Percentiles rank a stretch among this genome's conserved stretches.
Conservation (phyloP, 345 rosid genomes). For the Salix dunnii region DNA sequence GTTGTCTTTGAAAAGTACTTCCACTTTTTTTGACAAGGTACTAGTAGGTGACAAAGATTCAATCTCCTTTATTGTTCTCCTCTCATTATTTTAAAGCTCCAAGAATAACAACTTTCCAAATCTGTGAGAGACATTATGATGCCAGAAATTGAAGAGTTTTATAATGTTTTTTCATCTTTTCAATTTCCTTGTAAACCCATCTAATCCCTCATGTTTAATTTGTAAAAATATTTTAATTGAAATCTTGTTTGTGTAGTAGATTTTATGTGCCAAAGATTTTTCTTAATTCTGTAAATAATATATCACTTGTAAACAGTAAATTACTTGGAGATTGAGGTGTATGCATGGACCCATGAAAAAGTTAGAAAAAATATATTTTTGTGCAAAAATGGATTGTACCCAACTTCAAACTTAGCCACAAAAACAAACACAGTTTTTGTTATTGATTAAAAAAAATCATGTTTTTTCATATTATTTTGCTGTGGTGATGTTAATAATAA, state of each 20-base stretch:
- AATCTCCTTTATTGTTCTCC: background rate
- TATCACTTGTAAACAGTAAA: too few species aligned
- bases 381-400: too few species aligned
- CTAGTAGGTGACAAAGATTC: constrained; percentile 19
- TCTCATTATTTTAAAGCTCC: background rate
- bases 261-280: background rate
- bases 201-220: background rate
- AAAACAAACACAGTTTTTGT: too few species aligned
- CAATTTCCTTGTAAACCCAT: background rate
- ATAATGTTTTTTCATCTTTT: background rate
- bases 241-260: background rate
- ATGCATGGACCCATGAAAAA: too few species aligned
- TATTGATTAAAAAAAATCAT: too few species aligned
- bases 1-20: constrained; percentile 4
- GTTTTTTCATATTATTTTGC: too few species aligned
- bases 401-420: too few species aligned
- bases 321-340: too few species aligned
- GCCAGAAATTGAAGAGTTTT: background rate
- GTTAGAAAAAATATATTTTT: too few species aligned
- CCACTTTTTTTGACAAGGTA: constrained; percentile 19
- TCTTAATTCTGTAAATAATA: too few species aligned
- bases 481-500: too few species aligned
- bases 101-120: background rate
- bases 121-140: background rate
- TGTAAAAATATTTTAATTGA: background rate